Percentiles rank a stretch among this genome's conserved stretches.
phyloP scores from a whole-genome alignment of 352 stramenopile genomes.

The Heterotrichella gracilis region DNA sequence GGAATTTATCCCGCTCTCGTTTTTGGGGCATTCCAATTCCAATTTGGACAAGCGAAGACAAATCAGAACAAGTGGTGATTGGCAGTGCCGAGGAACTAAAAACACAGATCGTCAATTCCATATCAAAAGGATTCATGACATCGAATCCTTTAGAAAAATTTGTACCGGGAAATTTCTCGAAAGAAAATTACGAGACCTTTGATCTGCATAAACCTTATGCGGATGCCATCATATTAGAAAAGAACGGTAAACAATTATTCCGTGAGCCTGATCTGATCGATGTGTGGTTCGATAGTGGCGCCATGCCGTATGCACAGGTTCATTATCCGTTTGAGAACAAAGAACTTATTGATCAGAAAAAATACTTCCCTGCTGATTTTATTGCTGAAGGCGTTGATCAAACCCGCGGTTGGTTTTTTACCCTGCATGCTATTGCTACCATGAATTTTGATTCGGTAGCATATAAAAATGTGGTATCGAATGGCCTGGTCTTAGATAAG shows the following conservation, averaged over 20 bases:
- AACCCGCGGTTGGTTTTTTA: neutral
- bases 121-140: neutral
- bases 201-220: neutral
- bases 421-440: neutral
- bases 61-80: neutral
- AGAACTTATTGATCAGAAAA: neutral
- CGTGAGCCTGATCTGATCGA: neutral
- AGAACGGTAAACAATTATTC: neutral
- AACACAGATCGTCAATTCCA: neutral
- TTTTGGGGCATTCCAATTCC: neutral
- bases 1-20: neutral
- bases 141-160: neutral
- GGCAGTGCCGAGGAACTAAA: neutral
- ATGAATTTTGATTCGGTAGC: neutral
- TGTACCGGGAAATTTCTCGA: neutral
- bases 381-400: neutral
- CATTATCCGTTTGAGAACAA: neutral
- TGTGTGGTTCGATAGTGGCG: neutral
- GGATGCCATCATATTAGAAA: neutral
- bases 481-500: neutral
- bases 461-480: neutral
- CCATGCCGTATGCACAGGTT: neutral
- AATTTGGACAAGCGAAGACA: neutral
- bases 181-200: neutral
- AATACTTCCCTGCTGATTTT: neutral